Evolutionary conservation across 441 rosid genomes (phyloP), one percentile per base, ranked within the genome.

Genomic region (Arabidopsis lyrata): DNA sequence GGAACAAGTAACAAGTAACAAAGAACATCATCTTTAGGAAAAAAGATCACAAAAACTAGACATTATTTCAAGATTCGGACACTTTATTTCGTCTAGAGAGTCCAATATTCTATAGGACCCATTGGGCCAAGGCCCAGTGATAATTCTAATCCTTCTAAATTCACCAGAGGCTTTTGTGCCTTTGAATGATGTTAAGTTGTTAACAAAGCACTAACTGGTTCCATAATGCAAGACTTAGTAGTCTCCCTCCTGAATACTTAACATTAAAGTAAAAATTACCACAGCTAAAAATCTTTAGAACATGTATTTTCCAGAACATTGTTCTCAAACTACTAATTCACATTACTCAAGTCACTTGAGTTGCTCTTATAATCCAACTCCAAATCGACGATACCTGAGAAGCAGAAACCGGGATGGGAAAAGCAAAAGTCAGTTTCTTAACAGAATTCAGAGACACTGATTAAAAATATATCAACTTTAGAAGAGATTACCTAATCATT

Each of bases 401-500:
- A 39, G 73, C 42, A 57, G 16, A 38, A 56, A 45, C 50, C 48
- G 6, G 36, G 44, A 14, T 38, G 66, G 10, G 20, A 8, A 38
- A 48, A 53, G 38, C 1, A 0, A 38, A 31, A 48, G 32, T 69
- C 44, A 69, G 64, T 54, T 45, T 20, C 61, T 76, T 56, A 11
- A 47, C 18, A 36, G 24, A 42, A 48, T 4, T 53, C 2, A 54
- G 44, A 63, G 18, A 48, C 11, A 49, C 1, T 53, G 14, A 47
- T 11, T 1, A 5, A n/a, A 15, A 9, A 16, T 20, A 47, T 27
- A 10, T 0, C 0, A 45, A 47, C 62, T 64, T 48, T 18, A 32
- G 32, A 64, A 56, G 48, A 70, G 15, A 22, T 44, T 58, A 77
- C 80, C 80, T 71, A 71, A 59, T n/a, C n/a, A n/a, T 65, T 41